These are phyloP conservation scores for Trichoderma parareesei DNA, from an alignment of 495 filamentous ascomycete genomes.

Conservation along the genomic window DNA sequence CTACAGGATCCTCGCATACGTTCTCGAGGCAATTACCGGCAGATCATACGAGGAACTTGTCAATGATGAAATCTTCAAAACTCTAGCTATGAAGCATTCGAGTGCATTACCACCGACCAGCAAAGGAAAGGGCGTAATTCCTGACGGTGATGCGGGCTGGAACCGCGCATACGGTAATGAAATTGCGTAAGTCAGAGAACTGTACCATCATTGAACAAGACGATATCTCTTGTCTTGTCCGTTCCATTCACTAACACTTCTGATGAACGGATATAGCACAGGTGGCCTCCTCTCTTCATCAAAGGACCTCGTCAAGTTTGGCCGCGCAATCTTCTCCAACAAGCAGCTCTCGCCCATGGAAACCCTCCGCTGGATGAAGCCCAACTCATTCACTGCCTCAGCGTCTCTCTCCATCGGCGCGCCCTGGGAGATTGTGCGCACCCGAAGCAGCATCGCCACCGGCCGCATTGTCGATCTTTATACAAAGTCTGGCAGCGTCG, in stretches of 20 bases:
- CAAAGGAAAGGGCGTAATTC: conserved; percentile 25
- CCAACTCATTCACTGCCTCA: conserved; percentile 38
- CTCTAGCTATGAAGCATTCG: conserved; percentile 36
- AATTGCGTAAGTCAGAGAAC: conserved; percentile 28
- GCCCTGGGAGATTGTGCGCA: conserved; percentile 49
- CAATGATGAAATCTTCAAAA: conserved; percentile 26
- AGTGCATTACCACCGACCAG: conserved; percentile 23
- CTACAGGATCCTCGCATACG: conserved; percentile 30
- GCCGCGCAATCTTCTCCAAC: conserved; percentile 42
- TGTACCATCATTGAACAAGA: not conserved
- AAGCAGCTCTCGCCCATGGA: conserved; percentile 30
- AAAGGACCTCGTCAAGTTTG: conserved; percentile 43
- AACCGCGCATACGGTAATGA: conserved; percentile 33
- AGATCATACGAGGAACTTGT: conserved; percentile 24
- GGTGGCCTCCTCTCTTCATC: conserved; percentile 47
- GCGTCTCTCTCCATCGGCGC: conserved; percentile 35
- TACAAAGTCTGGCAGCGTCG: conserved; percentile 45
- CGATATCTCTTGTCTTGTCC: not conserved
- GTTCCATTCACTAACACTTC: not conserved
- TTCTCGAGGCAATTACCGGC: conserved; percentile 28
- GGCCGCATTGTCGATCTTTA: conserved; percentile 41
- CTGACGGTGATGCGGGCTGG: conserved; percentile 28
- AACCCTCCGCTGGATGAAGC: conserved; percentile 51
- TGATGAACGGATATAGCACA: conserved; percentile 14
- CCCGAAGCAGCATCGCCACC: conserved; percentile 25